These are phyloP conservation scores for Mycena indigotica DNA, from an alignment of 768 basidiomycete genomes.

Conservation along the genomic window DNA sequence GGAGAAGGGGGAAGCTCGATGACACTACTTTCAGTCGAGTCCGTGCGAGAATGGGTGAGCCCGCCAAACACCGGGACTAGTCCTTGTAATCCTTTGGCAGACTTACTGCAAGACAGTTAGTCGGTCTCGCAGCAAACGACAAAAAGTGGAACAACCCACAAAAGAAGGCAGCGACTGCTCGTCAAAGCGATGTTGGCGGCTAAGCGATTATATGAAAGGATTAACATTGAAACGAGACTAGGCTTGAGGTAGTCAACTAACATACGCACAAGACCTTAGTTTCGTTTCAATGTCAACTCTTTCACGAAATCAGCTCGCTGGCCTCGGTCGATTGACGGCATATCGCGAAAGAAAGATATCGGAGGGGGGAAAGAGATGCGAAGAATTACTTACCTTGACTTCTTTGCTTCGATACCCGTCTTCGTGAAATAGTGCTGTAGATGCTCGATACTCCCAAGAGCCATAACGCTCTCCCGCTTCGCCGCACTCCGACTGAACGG, in stretches of 20 bases:
- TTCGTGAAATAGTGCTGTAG: conserved; percentile 95
- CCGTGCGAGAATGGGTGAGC: conserved; percentile 43
- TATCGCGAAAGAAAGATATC: neutral
- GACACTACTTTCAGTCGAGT: conserved; percentile 38
- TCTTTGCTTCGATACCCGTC: conserved; percentile 73
- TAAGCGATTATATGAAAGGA: conserved; percentile 17
- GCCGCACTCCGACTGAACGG: conserved; percentile 90
- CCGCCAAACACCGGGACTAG: conserved; percentile 81
- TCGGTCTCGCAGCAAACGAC: conserved; percentile 16
- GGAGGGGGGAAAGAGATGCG: neutral
- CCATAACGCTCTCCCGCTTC: conserved; percentile 91
- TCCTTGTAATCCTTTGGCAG: conserved; percentile 56
- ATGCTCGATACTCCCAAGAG: conserved; percentile 94
- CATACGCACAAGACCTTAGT: conserved; percentile 8
- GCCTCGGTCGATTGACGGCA: conserved; percentile 10
- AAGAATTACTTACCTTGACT: conserved; percentile 58
- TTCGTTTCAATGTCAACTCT: conserved; percentile 23
- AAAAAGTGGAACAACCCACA: no score
- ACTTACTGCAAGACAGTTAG: conserved; percentile 30
- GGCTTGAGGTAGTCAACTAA: conserved; percentile 1
- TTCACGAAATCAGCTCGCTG: conserved; percentile 16
- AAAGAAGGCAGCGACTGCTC: conserved; percentile 17
- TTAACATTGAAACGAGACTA: conserved; percentile 20
- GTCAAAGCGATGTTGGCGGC: conserved; percentile 3
- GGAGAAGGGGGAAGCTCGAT: conserved; percentile 75